These are phyloP conservation scores for Westerdykella sp. DNA, from an alignment of 2,329 filamentous ascomycete species.

Conservation along the genomic window DNA sequence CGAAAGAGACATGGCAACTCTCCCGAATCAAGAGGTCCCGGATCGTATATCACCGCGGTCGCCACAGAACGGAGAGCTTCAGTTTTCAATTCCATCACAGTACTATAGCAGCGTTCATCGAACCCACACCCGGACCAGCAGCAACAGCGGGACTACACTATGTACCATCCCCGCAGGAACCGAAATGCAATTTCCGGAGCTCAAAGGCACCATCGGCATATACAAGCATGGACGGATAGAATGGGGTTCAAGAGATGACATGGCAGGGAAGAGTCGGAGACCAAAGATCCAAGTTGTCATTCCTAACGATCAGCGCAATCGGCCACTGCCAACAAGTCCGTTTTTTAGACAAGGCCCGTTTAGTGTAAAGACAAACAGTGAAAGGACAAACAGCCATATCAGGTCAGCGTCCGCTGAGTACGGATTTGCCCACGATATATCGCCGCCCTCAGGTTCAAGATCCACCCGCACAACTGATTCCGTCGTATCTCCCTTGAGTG, in stretches of 20 bases:
- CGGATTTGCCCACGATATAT: conserved; percentile 16
- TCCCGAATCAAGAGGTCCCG: conserved; percentile 38
- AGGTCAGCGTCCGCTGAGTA: conserved; percentile 17
- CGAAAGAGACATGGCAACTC: conserved; percentile 31
- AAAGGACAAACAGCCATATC: conserved; percentile 10
- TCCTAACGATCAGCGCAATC: conserved; percentile 24
- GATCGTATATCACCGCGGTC: conserved; percentile 18
- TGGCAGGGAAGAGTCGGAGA: conserved; percentile 14
- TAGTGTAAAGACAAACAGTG: not conserved
- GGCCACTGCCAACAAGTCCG: conserved; percentile 25
- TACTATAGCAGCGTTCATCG: conserved; percentile 12
- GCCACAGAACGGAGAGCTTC: not conserved
- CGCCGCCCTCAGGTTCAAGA: conserved; percentile 26
- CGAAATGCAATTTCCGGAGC: conserved; percentile 22
- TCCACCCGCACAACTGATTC: conserved; percentile 20
- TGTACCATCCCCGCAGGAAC: conserved; percentile 10
- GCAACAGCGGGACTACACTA: conserved; percentile 11
- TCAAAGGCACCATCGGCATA: conserved; percentile 37
- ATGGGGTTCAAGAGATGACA: conserved; percentile 29
- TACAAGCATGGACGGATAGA: conserved; percentile 42
- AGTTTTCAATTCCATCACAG: conserved; percentile 8
- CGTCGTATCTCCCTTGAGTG: conserved; percentile 26
- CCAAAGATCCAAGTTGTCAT: conserved; percentile 36
- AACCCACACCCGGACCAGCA: conserved; percentile 12
- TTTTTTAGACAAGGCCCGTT: conserved; percentile 15